phyloP scores from a whole-genome alignment of 768 basidiomycete species.

The Russula ochroleuca region DNA sequence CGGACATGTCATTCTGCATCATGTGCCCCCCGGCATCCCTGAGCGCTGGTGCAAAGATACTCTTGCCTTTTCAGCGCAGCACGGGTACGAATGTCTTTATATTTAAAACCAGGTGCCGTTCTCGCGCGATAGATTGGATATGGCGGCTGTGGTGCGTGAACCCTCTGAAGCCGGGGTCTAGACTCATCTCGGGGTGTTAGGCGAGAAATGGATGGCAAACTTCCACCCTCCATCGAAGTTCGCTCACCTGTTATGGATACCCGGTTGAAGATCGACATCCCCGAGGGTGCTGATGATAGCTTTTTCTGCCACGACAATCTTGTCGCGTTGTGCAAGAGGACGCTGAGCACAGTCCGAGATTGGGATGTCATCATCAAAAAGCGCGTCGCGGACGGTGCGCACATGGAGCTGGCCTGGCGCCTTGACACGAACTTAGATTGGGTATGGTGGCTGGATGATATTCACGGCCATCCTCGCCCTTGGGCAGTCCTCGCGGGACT shows the following conservation, averaged over 20 bases:
- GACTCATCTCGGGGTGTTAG: slow-evolving; percentile 37
- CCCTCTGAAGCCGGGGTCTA: neutral
- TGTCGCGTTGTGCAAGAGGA: slow-evolving; percentile 54
- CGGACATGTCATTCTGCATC: slow-evolving; percentile 79
- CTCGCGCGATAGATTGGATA: slow-evolving; percentile 81
- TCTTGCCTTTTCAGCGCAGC: slow-evolving; percentile 46
- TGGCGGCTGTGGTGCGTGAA: slow-evolving; percentile 73
- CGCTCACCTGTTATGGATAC: slow-evolving; percentile 63
- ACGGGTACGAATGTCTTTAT: slow-evolving; percentile 83
- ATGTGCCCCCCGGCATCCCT: slow-evolving; percentile 56
- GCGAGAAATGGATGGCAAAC: slow-evolving; percentile 64
- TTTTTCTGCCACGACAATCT: slow-evolving; percentile 61
- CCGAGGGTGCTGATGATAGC: slow-evolving; percentile 38
- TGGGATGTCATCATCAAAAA: slow-evolving; percentile 59
- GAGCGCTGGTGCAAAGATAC: slow-evolving; percentile 40
- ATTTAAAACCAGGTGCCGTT: slow-evolving; percentile 75
- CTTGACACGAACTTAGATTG: slow-evolving; percentile 73
- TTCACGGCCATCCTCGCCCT: slow-evolving; percentile 53
- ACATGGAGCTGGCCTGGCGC: slow-evolving; percentile 77
- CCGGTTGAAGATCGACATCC: slow-evolving; percentile 62
- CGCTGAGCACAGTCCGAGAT: slow-evolving; percentile 51
- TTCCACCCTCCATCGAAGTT: slow-evolving; percentile 69
- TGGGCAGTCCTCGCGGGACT: slow-evolving; percentile 78
- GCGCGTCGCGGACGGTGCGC: slow-evolving; percentile 50
- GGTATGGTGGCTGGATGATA: slow-evolving; percentile 71